Conservation (phyloP, 208 protist genomes). For the Leishmania amazonensis region DNA sequence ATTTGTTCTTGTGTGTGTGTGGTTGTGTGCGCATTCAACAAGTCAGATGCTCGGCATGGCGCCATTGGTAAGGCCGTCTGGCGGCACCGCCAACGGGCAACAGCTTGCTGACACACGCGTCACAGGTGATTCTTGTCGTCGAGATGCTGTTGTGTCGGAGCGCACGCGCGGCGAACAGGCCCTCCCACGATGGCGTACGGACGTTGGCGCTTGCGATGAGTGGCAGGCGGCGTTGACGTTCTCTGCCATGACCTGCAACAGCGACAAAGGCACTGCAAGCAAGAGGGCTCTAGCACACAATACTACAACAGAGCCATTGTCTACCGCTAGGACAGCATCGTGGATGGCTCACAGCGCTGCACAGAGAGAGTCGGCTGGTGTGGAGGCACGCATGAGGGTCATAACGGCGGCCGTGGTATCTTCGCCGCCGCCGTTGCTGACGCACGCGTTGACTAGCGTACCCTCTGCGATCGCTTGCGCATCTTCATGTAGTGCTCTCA, state of each 20-base stretch:
- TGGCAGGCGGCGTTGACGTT: not conserved
- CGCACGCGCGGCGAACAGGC: not conserved
- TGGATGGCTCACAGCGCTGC: not conserved
- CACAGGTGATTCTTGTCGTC: not conserved
- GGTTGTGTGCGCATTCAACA: not conserved
- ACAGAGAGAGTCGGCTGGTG: constrained; percentile 6
- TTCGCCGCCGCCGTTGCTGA: not conserved
- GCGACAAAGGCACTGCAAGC: not conserved
- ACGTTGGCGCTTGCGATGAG: not conserved
- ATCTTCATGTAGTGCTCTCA: not conserved
- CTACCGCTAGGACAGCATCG: not conserved
- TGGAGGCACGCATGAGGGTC: not conserved
- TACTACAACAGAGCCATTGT: not conserved
- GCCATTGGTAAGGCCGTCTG: not conserved
- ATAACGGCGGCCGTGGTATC: not conserved
- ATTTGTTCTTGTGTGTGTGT: not conserved
- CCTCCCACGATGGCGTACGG: not conserved
- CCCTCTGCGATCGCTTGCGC: not conserved
- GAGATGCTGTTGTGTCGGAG: not conserved
- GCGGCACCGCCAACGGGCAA: not conserved
- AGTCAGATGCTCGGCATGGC: not conserved
- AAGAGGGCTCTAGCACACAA: not conserved
- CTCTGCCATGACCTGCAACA: not conserved
- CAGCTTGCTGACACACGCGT: not conserved
- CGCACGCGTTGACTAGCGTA: not conserved